phyloP scores from a whole-genome alignment of 305 asterid genomes.

The Andrographis paniculata region DNA sequence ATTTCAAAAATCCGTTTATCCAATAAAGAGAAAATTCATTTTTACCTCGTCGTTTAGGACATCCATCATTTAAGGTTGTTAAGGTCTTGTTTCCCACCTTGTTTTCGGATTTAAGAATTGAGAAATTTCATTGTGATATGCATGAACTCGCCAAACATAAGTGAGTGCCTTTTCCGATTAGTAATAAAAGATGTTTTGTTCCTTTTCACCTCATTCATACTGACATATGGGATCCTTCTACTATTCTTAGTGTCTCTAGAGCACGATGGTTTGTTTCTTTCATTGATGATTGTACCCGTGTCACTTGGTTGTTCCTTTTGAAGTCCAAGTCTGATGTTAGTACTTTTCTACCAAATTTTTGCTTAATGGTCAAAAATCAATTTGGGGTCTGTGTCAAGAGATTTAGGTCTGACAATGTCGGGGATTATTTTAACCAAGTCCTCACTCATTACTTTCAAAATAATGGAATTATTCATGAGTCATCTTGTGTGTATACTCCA shows the following conservation, averaged over 20 bases:
- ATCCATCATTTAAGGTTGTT: background rate
- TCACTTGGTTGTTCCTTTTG: too few species aligned
- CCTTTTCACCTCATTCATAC: slow-evolving; percentile 1
- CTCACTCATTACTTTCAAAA: too few species aligned
- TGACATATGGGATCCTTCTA: slow-evolving; percentile 1
- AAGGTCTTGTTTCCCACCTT: background rate
- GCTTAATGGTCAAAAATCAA: too few species aligned
- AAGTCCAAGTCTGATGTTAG: too few species aligned
- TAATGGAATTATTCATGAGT: too few species aligned
- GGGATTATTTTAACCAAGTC: too few species aligned
- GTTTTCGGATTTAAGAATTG: background rate
- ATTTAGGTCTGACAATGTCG: too few species aligned
- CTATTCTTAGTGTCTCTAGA: background rate
- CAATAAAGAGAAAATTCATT: too few species aligned
- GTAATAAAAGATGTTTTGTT: background rate
- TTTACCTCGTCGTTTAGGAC: background rate
- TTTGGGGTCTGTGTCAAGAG: too few species aligned
- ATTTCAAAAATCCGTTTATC: too few species aligned
- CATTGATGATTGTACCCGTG: slow-evolving; percentile 8
- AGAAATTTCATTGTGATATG: background rate
- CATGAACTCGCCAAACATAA: slow-evolving; percentile 1
- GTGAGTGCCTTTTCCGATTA: background rate
- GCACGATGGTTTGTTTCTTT: background rate
- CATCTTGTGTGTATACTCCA: too few species aligned
- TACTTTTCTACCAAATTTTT: too few species aligned